Evolutionary conservation across 108 stramenopile species (phyloP), one percentile per base, ranked within the genome.

Genomic region (Aureococcus anophagefferens): DNA sequence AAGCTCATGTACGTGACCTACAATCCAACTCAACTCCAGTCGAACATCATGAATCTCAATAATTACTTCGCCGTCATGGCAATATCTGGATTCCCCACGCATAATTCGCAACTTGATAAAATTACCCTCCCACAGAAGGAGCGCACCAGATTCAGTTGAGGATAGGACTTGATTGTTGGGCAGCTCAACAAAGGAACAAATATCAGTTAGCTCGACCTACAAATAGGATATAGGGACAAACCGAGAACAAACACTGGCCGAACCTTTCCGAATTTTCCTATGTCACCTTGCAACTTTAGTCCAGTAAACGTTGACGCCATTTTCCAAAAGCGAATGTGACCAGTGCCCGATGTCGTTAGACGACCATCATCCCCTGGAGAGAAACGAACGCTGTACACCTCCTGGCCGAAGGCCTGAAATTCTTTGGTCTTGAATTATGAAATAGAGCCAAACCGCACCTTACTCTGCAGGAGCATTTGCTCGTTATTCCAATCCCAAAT

Each of bases 261-360:
- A 11, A 44, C 40, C 35, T 70, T 70, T 65, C 80, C 80, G 29
- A 81, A 81, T 51, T 83, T 80, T 7, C 78, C 79, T 68, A 82
- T 82, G 66, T 70, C 65, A 0, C 79, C 88, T 70, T 88, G 84
- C 51, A 88, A 80, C 85, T 88, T 88, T 14, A 87, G 76, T 34
- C 88, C 88, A 0, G 88, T 88, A 65, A 88, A 88, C 1, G 88
- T 88, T 35, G 33, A 33, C 0, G 88, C 84, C 83, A 88, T 86
- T 37, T 73, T 71, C 88, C 88, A 88, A 79, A 88, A 88, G n/a
- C 88, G 83, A 37, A 88, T 88, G 81, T 88, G 87, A 17, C 87
- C 87, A 0, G 77, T 79, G 33, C 87, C 87, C 0, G 76, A 74
- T 0, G 87, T 86, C 13, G 83, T 85, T 45, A 88, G 68, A 13